These are phyloP conservation scores for Debaryomyces tyrocola DNA, from an alignment of 805 yeast species.

Conservation along the genomic window DNA sequence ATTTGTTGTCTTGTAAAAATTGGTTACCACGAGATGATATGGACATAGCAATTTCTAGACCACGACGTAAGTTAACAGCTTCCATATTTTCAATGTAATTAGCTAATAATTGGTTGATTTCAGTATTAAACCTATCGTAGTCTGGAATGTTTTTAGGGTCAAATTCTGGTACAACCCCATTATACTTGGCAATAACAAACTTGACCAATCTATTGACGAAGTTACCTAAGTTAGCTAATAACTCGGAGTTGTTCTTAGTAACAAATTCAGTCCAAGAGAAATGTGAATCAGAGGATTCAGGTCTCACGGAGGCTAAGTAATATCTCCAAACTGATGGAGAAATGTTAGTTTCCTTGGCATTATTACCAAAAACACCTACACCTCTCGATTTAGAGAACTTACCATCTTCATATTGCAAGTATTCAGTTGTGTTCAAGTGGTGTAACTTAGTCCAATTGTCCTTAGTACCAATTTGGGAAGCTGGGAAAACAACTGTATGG, in stretches of 20 bases:
- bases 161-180: constrained; percentile 81
- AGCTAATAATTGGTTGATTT: constrained; percentile 60
- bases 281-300: constrained; percentile 94
- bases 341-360: constrained; percentile 90
- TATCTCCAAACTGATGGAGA: constrained; percentile 97
- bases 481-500: constrained; percentile 98
- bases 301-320: constrained; percentile 87
- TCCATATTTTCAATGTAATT: constrained; percentile 75
- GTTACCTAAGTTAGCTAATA: constrained; percentile 94
- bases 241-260: constrained; percentile 87
- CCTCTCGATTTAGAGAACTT: constrained; percentile 98
- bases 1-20: constrained; percentile 93
- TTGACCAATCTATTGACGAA: constrained; percentile 92
- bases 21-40: constrained; percentile 90
- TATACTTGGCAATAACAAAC: constrained; percentile 85
- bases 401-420: constrained; percentile 96
- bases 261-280: constrained; percentile 98
- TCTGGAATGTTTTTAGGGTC: constrained; percentile 47
- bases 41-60: constrained; percentile 89
- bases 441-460: constrained; percentile 89
- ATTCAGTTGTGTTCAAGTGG: constrained; percentile 92
- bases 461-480: constrained; percentile 82
- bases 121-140: constrained; percentile 48
- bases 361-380: constrained; percentile 97
- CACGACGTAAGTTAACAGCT: constrained; percentile 77